Base-by-base conservation (phyloP, 345 rosid genomes). In the Turritis glabra region DNA sequence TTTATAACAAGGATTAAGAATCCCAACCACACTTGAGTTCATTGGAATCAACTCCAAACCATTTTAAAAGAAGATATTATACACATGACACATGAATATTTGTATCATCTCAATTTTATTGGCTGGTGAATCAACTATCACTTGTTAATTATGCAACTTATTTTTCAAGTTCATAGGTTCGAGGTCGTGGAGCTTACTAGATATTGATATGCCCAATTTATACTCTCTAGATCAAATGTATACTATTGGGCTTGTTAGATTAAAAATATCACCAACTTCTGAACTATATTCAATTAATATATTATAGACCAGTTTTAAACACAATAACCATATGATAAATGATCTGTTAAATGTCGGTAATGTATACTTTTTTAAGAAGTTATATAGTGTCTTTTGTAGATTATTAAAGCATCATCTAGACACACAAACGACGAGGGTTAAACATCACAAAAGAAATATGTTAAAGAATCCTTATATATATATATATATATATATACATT, bases 41-140 rank as follows among this genome's bases (percentile, higher is more conserved):
- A 57, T 74, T 74, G 78, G 78, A 74, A 74, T 66, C 44, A 74
- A 46, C 73, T 58, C 66, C 67, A 58, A 66, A 35, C 43, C 30
- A 55, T 47, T 56, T 53, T 40, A 53, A 62, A 72, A 54, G 50
- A 21, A 22, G 25, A 17, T 55, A 62, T 54, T 21, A 51, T 37
- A 62, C 69, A 52, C 69, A 73, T 64, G 62, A 72, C 54, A 52
- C 33, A 64, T 62, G 54, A 38, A 38, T 65, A 65, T 30, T 55
- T 46, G 64, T 32, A 32, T 46, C 37, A 43, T 55, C 23, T 56
- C 29, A 56, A 17, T 22, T 44, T 33, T 13, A 64, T 74, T 66
- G 72, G 72, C 18, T 65, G 23, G 12, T 54, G 40, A 23, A 64
- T 55, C 37, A 25, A 54, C 19, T 72, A 62, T 41, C 47, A 30